Conservation (phyloP, 208 protist genomes). For the Leishmania tarentolae region DNA sequence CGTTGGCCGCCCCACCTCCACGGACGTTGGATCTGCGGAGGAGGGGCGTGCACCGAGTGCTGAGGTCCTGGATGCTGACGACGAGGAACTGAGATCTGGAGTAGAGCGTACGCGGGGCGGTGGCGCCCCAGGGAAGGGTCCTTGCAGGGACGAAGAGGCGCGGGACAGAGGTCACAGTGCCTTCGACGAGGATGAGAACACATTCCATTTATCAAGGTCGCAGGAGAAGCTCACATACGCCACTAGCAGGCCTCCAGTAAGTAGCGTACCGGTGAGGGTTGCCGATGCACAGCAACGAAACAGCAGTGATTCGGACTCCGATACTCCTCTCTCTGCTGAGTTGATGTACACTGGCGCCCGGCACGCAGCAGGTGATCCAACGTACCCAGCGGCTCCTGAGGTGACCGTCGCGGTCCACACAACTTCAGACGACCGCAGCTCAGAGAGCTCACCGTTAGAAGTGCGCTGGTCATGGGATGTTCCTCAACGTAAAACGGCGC, state of each 20-base stretch:
- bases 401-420: neutral
- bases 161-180: neutral
- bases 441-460: conserved; percentile 16
- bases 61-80: too few species aligned
- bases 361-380: conserved; percentile 17
- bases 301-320: conserved; percentile 21
- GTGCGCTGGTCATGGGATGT: neutral
- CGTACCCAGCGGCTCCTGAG: conserved; percentile 1
- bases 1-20: neutral
- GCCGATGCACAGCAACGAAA: neutral
- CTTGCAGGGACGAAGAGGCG: neutral
- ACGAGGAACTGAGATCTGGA: neutral
- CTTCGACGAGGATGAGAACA: neutral
- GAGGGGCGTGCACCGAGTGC: neutral
- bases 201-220: neutral
- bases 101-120: neutral
- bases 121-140: neutral
- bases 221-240: neutral
- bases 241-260: neutral
- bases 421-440: neutral
- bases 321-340: conserved; percentile 16
- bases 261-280: neutral
- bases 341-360: conserved; percentile 15
- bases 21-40: neutral
- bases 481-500: conserved; percentile 11